Evolutionary conservation across 305 asterid species (phyloP).

Genomic region (Striga hermonthica): DNA sequence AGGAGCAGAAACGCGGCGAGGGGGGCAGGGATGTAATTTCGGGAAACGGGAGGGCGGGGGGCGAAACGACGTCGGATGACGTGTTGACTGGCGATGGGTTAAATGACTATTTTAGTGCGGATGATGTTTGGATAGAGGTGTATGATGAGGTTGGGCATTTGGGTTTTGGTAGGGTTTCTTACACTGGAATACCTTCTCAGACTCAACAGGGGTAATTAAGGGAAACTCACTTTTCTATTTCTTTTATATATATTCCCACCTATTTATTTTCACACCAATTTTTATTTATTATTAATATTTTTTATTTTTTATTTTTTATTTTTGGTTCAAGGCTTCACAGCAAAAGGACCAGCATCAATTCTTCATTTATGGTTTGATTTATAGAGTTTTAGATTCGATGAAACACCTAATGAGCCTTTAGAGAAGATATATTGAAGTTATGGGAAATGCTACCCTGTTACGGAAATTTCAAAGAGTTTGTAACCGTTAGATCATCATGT

Average conservation of each 20-base stretch:
- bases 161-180: constrained; percentile 93
- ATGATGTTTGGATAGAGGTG: constrained; percentile 60
- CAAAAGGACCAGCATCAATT: too few species aligned
- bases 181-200: constrained; percentile 55
- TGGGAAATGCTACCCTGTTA: too few species aligned
- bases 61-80: constrained; percentile 36
- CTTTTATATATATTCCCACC: constrained; percentile 8
- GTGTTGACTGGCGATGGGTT: constrained; percentile 32
- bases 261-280: too few species aligned
- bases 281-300: too few species aligned
- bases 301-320: too few species aligned
- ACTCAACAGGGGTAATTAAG: constrained; percentile 37
- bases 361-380: too few species aligned
- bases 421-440: too few species aligned
- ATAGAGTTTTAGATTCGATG: too few species aligned
- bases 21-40: constrained; percentile 40
- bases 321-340: too few species aligned
- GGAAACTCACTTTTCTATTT: background rate
- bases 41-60: constrained; percentile 34
- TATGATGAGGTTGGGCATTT: constrained; percentile 50
- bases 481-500: too few species aligned
- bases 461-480: too few species aligned
- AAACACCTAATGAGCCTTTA: too few species aligned
- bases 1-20: constrained; percentile 34
- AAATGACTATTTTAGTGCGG: constrained; percentile 51